A percentile compares a stretch with the other conserved stretches of the same genome.
These are phyloP conservation scores for Penicillium malachiteum DNA, from an alignment of 495 filamentous ascomycete genomes.

Conservation along the genomic window DNA sequence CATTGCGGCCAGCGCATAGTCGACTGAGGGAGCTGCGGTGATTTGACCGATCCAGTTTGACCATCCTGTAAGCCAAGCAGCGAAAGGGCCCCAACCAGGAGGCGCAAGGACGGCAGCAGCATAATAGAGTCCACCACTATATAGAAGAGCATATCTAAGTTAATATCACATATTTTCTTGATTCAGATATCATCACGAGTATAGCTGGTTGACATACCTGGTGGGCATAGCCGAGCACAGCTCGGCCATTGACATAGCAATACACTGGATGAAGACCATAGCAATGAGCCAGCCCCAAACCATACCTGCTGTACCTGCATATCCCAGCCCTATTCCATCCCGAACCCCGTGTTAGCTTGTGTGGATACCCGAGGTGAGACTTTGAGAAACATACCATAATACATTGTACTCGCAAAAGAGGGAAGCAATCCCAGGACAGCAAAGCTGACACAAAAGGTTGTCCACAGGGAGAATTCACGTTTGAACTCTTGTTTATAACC, in stretches of 20 bases:
- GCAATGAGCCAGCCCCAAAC: constrained; percentile 80
- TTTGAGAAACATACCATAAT: constrained; percentile 51
- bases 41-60: constrained; percentile 74
- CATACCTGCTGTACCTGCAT: constrained; percentile 80
- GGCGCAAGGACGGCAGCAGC: constrained; percentile 77
- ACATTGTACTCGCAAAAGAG: constrained; percentile 71
- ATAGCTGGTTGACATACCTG: constrained; percentile 30
- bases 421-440: constrained; percentile 73
- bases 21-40: constrained; percentile 66
- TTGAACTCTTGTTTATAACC: constrained; percentile 83
- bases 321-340: constrained; percentile 59
- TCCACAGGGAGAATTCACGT: constrained; percentile 80
- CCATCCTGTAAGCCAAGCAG: constrained; percentile 75
- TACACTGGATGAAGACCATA: constrained; percentile 72
- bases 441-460: constrained; percentile 76
- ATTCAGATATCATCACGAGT: background rate
- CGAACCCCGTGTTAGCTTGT: background rate
- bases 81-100: constrained; percentile 70
- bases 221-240: constrained; percentile 69
- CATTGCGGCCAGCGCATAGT: constrained; percentile 66
- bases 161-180: background rate
- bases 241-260: constrained; percentile 68
- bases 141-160: background rate
- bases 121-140: constrained; percentile 74
- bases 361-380: background rate